A percentile compares a stretch with the other conserved stretches of the same genome.
These are phyloP conservation scores for Zygotorulaspora chibaensis DNA, from an alignment of 805 yeast species.

Conservation along the genomic window DNA sequence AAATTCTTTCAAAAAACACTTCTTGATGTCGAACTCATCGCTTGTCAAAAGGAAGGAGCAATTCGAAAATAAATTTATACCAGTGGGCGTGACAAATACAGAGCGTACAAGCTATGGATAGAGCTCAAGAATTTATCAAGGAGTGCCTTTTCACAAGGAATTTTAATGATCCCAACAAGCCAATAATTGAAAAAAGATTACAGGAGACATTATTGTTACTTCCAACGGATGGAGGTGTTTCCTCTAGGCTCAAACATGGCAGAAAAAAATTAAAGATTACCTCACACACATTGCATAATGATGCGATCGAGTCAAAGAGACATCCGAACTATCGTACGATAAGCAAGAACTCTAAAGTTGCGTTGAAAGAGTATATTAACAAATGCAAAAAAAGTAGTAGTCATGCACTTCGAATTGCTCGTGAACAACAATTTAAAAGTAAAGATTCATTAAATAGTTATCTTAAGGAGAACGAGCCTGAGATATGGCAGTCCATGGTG, in stretches of 20 bases:
- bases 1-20: too few species aligned
- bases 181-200: conserved; percentile 32
- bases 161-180: conserved; percentile 29
- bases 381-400: conserved; percentile 21
- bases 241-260: conserved; percentile 21
- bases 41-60: not conserved
- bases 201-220: conserved; percentile 29
- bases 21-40: not conserved
- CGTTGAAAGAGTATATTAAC: conserved; percentile 29
- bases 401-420: conserved; percentile 29
- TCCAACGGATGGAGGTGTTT: conserved; percentile 36
- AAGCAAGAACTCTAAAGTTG: conserved; percentile 31
- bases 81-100: not conserved
- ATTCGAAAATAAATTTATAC: not conserved
- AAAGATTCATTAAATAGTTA: conserved; percentile 23
- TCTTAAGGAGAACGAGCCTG: conserved; percentile 18
- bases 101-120: conserved; percentile 22
- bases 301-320: conserved; percentile 4
- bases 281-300: conserved; percentile 5
- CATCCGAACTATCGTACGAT: conserved; percentile 26
- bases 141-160: conserved; percentile 29
- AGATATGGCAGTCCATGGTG: conserved; percentile 28
- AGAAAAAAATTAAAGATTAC: conserved; percentile 17
- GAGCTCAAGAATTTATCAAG: conserved; percentile 29
- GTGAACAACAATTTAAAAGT: conserved; percentile 14